A percentile compares a stretch with the other conserved stretches of the same genome.
Conservation (phyloP, 768 basidiomycete genomes). For the Collybia nuda region DNA sequence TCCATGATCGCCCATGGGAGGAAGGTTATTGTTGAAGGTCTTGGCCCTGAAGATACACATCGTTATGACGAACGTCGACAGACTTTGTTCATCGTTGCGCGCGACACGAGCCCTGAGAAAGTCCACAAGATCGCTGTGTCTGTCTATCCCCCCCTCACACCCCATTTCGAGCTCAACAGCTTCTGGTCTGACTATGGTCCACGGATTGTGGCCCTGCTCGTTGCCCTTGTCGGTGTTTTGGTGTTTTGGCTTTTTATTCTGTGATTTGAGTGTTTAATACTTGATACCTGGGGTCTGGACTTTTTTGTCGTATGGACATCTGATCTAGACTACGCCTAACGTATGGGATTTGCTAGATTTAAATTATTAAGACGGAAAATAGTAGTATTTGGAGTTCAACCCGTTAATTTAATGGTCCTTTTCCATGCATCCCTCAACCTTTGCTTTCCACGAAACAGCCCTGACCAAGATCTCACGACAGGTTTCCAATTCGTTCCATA, state of each 20-base stretch:
- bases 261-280: too few relatives aligned
- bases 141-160: constrained; percentile 50
- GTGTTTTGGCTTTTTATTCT: not conserved
- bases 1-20: constrained; percentile 56
- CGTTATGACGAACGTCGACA: constrained; percentile 65
- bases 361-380: too few relatives aligned
- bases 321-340: too few relatives aligned
- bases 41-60: constrained; percentile 50
- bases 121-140: constrained; percentile 53
- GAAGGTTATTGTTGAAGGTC: constrained; percentile 57
- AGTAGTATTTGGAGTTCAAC: too few relatives aligned
- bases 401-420: not conserved
- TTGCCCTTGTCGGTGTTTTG: constrained; percentile 18
- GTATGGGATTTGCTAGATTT: too few relatives aligned
- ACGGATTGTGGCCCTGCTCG: constrained; percentile 17
- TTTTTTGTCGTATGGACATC: too few relatives aligned
- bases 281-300: not conserved
- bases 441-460: constrained; percentile 18
- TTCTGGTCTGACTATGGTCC: constrained; percentile 60
- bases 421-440: constrained; percentile 3
- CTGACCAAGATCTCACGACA: constrained; percentile 22
- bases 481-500: constrained; percentile 32
- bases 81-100: constrained; percentile 67
- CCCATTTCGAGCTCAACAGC: constrained; percentile 57
- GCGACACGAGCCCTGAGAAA: constrained; percentile 40